These are phyloP conservation scores for Aspergillus spinulosporus DNA, from an alignment of 2,329 filamentous ascomycete species.

Conservation along the genomic window DNA sequence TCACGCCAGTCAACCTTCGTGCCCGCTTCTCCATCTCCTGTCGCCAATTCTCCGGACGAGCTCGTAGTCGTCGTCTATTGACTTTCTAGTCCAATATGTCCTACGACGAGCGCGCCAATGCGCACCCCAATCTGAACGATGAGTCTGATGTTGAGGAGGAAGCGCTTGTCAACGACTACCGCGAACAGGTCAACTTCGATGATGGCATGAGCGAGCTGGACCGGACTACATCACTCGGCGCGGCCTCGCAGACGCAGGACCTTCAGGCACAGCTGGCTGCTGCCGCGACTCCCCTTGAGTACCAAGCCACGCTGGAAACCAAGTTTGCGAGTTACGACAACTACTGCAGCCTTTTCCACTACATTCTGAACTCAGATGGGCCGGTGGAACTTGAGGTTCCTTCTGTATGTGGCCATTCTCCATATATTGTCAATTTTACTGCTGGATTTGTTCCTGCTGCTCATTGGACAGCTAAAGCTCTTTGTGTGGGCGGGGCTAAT, in stretches of 20 bases:
- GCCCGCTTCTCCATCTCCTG: constrained; percentile 23
- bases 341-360: constrained; percentile 99
- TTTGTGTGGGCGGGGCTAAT: constrained; percentile 13
- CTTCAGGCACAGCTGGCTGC: constrained; percentile 89
- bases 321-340: constrained; percentile 99
- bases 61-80: constrained; percentile 16
- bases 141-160: constrained; percentile 97
- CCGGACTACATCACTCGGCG: constrained; percentile 67
- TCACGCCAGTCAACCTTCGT: constrained; percentile 27
- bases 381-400: constrained; percentile 95
- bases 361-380: constrained; percentile 98
- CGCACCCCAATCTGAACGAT: constrained; percentile 58
- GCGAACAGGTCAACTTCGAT: constrained; percentile 92
- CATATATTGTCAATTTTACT: background rate
- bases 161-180: constrained; percentile 91
- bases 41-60: constrained; percentile 23
- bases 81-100: constrained; percentile 42
- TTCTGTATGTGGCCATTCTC: constrained; percentile 65
- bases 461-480: background rate
- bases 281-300: constrained; percentile 92
- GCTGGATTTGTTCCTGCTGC: background rate
- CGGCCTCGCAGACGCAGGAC: constrained; percentile 77
- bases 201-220: constrained; percentile 82
- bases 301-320: constrained; percentile 89
- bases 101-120: constrained; percentile 46